A percentile compares a stretch with the other conserved stretches of the same genome.
phyloP scores from a whole-genome alignment of 116 monocot genomes.

The Phalaenopsis hybrid region DNA sequence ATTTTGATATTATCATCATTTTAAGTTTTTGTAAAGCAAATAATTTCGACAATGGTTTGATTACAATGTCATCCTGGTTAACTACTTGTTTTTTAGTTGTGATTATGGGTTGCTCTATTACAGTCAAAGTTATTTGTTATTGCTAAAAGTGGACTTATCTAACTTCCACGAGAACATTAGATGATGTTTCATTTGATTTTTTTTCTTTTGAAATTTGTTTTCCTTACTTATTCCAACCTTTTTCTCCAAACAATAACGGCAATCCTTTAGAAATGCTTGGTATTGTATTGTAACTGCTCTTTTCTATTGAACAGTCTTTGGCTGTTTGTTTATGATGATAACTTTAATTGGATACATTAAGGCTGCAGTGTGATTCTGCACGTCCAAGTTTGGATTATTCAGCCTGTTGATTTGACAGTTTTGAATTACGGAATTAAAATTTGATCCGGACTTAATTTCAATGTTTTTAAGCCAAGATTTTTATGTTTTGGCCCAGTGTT shows the following conservation, averaged over 20 bases:
- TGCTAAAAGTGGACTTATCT: neutral
- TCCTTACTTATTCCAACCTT: neutral
- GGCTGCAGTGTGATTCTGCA: neutral
- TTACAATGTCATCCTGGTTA: neutral
- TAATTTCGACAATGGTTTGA: neutral
- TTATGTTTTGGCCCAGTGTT: neutral
- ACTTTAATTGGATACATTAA: neutral
- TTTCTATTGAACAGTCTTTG: neutral
- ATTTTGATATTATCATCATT: neutral
- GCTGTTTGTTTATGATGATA: neutral
- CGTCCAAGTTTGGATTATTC: neutral
- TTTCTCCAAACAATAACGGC: neutral
- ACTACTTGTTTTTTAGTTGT: neutral
- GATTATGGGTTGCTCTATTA: neutral
- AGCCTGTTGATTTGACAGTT: neutral
- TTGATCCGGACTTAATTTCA: neutral
- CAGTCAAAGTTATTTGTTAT: neutral
- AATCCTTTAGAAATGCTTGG: neutral
- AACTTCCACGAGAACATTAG: neutral
- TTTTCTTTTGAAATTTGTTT: neutral
- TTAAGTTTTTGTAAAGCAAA: neutral
- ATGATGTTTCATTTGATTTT: neutral
- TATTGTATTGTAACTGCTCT: neutral
- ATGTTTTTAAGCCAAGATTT: neutral
- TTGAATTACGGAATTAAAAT: neutral